Base-by-base conservation (phyloP, 73 alveolate species). In the Tetrahymena borealis region DNA sequence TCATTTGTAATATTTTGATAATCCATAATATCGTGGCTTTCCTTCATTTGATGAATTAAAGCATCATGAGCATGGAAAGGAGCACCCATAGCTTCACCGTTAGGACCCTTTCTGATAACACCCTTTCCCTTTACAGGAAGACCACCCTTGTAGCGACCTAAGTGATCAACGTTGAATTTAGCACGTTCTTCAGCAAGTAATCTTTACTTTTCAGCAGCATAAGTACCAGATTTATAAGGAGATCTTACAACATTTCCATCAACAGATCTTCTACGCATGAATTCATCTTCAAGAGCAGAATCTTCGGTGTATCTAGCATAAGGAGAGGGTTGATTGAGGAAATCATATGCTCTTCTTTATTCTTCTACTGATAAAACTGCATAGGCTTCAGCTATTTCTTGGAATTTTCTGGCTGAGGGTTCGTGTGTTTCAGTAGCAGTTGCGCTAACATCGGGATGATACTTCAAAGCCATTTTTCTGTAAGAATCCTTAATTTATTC, bases 371-470 rank as follows among this genome's bases (percentile, higher is more conserved):
- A 94, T 40, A 97, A 95, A 15, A 97, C 98, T 33, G 96, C 94
- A 94, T 97, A 97, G 32, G 99, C 99, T 93, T 97, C 99, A 39
- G 96, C 96, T 33, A 97, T 96, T 78, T 96, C 98, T 95, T 97
- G 94, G 96, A 97, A 97, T 78, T 78, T 91, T 78, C 96, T 98
- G 77, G 97, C 96, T 40, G 94, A 90, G 20, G 97, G 97, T 13
- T 35, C 93, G 41, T 93, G 94, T 18, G 79, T 79, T 42, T 78
- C 78, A 79, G 78, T 37, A n/a, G 15, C 77, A 6, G 42, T 79
- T 79, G 91, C 24, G 32, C 32, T 79, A 18, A 38, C 77, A 94
- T 97, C 99, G 9, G 99, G 99, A 91, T 97, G 99, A 79, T 94
- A 95, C 60, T 95, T 97, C 42, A 97, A 36, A 38, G 99, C 99